These are phyloP conservation scores for Rhynchosporium secalis DNA, from an alignment of 2,329 filamentous ascomycete genomes.

Conservation along the genomic window DNA sequence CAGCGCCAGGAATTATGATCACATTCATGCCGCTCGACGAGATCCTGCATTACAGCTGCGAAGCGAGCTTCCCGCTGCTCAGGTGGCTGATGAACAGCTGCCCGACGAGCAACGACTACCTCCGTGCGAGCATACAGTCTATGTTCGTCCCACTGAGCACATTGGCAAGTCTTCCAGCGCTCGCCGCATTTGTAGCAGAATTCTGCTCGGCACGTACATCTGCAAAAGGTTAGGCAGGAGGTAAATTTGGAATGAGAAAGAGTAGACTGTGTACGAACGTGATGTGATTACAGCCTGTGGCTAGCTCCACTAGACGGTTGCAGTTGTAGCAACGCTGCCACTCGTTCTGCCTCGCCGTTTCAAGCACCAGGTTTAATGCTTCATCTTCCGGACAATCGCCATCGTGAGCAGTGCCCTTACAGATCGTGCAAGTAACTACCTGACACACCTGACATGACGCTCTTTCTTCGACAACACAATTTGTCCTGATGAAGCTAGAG, in stretches of 20 bases:
- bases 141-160: slow-evolving; percentile 44
- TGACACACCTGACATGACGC: slow-evolving; percentile 48
- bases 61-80: slow-evolving; percentile 21
- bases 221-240: slow-evolving; percentile 32
- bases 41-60: slow-evolving; percentile 31
- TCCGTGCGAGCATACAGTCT: slow-evolving; percentile 39
- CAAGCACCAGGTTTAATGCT: slow-evolving; percentile 43
- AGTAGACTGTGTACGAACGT: slow-evolving; percentile 46
- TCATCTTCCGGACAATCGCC: slow-evolving; percentile 51
- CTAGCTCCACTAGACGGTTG: slow-evolving; percentile 49
- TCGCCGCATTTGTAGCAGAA: slow-evolving; percentile 53
- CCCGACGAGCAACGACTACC: slow-evolving; percentile 35
- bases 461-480: slow-evolving; percentile 38
- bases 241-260: background rate
- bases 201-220: slow-evolving; percentile 48
- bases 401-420: slow-evolving; percentile 49
- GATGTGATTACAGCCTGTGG: slow-evolving; percentile 57
- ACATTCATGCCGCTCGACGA: slow-evolving; percentile 46
- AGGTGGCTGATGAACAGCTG: slow-evolving; percentile 4
- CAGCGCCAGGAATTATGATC: slow-evolving; percentile 42
- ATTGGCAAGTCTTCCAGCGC: slow-evolving; percentile 45
- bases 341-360: slow-evolving; percentile 44
- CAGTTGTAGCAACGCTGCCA: slow-evolving; percentile 56
- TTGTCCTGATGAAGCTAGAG: slow-evolving; percentile 47
- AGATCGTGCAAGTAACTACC: slow-evolving; percentile 49